Conservation (phyloP, 179 eudicot genomes). For the Beta macrorhiza region DNA sequence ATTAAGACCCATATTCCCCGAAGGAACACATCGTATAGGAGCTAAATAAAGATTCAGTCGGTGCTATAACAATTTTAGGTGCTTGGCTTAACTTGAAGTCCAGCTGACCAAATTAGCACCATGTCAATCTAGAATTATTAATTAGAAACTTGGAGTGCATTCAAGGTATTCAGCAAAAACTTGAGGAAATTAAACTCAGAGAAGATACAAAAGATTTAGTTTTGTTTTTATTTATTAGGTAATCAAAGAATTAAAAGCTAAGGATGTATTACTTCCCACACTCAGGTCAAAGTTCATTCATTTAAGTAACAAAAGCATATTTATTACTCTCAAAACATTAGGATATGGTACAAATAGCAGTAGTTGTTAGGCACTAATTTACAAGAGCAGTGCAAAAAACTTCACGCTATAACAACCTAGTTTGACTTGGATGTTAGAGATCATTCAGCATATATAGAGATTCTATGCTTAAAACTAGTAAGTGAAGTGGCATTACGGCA, state of each 20-base stretch:
- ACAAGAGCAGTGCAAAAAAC: constrained; percentile 5
- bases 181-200: not conserved
- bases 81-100: not conserved
- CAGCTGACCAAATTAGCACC: not conserved
- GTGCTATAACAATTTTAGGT: not conserved
- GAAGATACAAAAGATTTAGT: not conserved
- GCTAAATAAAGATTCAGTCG: not conserved
- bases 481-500: not conserved
- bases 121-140: not conserved
- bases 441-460: not conserved
- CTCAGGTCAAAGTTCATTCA: constrained; percentile 3
- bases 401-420: not conserved
- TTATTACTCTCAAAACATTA: not conserved
- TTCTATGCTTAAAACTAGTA: not conserved
- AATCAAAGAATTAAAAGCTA: not conserved
- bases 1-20: not conserved
- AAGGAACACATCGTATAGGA: not conserved
- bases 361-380: not conserved
- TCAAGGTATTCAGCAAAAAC: not conserved
- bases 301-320: not conserved
- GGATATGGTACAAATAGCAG: not conserved
- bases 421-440: not conserved
- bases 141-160: not conserved
- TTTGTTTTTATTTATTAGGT: not conserved
- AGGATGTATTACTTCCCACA: not conserved